Base-by-base conservation (phyloP, 352 stramenopile genomes). In the Phytophthora tubulina region DNA sequence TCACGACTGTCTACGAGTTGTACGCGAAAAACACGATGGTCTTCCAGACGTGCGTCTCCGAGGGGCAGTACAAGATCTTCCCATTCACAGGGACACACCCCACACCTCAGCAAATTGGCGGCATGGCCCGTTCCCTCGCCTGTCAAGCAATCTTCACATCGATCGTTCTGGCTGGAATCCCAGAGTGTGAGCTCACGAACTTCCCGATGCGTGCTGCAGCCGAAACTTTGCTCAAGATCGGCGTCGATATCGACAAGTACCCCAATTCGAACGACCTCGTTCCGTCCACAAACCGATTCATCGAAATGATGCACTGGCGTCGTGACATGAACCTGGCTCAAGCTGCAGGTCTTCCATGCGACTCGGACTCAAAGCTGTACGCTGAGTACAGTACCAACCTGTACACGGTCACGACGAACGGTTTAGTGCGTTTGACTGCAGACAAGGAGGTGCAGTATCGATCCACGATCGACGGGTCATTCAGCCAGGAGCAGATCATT, bases 61-160 rank as follows among this genome's bases (percentile, higher is more conserved):
- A 85, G 13, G 70, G 65, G 39, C 67, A 74, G 39, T 90, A 86
- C 75, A 80, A 82, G 53, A 82, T 90, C 57, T 90, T 89, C 62
- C 80, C 82, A 9, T 82, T 72, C 51, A 70, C 78, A 5, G 72
- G 79, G 13, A 72, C 60, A 5, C 77, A 78, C 35, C 76, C 79
- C 15, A 86, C 76, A 13, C 33, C 70, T 0, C 59, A 68, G 33
- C 70, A 90, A 56, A 85, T 86, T 42, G 63, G 60, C 2, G 59
- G 31, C 4, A 76, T 84, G 49, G 68, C 70, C 11, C 50, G 48
- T 9, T 86, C 77, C 2, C 54, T 72, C 10, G 74, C 80, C 17
- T 89, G 80, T 39, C 73, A 73, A 8, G 70, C 79, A 13, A 70
- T 87, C 32, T 88, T 89, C 65, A 81, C 81, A 0, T 79, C 67